phyloP scores from a whole-genome alignment of 768 basidiomycete genomes.

The Kwoniella sp. region DNA sequence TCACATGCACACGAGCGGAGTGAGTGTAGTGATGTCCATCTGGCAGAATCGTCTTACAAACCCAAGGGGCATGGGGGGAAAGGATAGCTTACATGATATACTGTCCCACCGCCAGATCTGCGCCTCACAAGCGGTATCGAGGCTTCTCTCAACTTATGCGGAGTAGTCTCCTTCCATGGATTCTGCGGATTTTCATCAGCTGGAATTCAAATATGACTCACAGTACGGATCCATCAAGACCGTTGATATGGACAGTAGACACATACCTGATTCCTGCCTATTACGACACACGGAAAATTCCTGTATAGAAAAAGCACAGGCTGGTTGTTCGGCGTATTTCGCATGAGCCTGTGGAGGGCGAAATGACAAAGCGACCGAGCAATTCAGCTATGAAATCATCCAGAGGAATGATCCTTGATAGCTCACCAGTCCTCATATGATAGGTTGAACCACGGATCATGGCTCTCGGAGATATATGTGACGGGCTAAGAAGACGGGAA shows the following conservation, averaged over 20 bases:
- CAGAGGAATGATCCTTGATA: slow-evolving; percentile 25
- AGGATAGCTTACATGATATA: slow-evolving; percentile 77
- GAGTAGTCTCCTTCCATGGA: slow-evolving; percentile 95
- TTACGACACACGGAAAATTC: slow-evolving; percentile 83
- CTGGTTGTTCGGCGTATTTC: slow-evolving; percentile 66
- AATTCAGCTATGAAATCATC: too few relatives aligned
- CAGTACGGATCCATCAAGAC: too few relatives aligned
- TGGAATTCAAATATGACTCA: not conserved
- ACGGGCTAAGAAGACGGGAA: slow-evolving; percentile 33
- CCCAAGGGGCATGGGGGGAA: too few relatives aligned
- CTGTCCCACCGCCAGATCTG: slow-evolving; percentile 90
- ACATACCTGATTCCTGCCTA: slow-evolving; percentile 77
- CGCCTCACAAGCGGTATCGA: slow-evolving; percentile 77
- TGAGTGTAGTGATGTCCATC: too few relatives aligned
- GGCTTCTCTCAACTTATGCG: slow-evolving; percentile 61
- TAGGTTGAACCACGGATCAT: slow-evolving; percentile 85
- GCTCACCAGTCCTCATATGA: slow-evolving; percentile 84
- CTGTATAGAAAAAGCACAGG: slow-evolving; percentile 86
- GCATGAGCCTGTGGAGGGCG: slow-evolving; percentile 68
- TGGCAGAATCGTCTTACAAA: too few relatives aligned
- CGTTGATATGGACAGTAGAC: not conserved
- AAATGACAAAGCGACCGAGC: not conserved
- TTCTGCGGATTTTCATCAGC: slow-evolving; percentile 61
- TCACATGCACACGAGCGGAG: too few relatives aligned
- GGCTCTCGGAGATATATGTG: slow-evolving; percentile 67